phyloP scores from a whole-genome alignment of 768 basidiomycete species.

The Pleurotus djamor region DNA sequence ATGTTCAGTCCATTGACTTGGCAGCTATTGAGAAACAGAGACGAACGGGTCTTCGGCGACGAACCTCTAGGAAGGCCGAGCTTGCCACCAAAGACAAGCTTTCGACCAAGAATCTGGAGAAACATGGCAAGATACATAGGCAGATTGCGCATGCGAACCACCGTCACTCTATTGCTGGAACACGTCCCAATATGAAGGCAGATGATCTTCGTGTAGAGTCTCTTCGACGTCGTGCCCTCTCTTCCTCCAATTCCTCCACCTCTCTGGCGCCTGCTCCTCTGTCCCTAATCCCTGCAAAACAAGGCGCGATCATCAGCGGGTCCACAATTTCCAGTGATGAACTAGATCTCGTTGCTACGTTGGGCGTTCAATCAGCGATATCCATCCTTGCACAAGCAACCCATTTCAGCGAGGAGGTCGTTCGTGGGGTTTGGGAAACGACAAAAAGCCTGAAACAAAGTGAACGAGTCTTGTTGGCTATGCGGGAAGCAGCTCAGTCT shows the following conservation, averaged over 20 bases:
- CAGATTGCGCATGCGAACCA: not conserved
- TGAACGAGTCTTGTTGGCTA: conserved; percentile 32
- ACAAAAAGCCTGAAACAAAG: conserved; percentile 32
- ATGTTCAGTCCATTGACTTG: not conserved
- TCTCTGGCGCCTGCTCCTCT: not conserved
- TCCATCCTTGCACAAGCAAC: conserved; percentile 30
- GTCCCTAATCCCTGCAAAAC: not conserved
- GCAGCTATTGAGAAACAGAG: not conserved
- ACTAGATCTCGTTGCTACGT: not conserved
- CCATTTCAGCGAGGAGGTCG: conserved; percentile 37
- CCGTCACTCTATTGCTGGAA: not conserved
- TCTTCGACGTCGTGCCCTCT: not conserved
- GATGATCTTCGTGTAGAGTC: not conserved
- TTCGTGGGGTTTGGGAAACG: conserved; percentile 31
- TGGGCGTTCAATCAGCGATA: not conserved
- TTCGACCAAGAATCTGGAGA: not conserved
- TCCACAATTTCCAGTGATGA: not conserved
- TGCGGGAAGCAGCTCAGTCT: conserved; percentile 32
- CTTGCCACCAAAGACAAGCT: not conserved
- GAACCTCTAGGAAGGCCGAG: not conserved
- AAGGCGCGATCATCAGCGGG: not conserved
- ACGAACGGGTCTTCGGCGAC: conserved; percentile 1
- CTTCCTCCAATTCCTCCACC: not conserved
- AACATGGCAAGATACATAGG: not conserved
- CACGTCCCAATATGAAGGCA: not conserved